A percentile compares a stretch with the other conserved stretches of the same genome.
phyloP scores from a whole-genome alignment of 345 rosid genomes.

The Nasturtium officinale region DNA sequence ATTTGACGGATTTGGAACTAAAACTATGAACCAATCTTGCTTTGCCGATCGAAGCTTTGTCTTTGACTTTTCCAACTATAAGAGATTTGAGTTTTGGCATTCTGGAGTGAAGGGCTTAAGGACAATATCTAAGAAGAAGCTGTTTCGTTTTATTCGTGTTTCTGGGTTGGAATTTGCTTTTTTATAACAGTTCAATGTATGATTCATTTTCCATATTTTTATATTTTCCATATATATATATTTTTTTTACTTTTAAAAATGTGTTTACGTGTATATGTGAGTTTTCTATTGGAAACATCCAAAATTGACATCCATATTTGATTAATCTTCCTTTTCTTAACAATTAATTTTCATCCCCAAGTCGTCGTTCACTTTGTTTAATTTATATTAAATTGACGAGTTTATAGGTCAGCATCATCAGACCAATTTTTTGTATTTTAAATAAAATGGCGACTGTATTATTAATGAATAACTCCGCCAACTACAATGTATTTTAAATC shows the following conservation, averaged over 20 bases:
- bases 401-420: conserved; percentile 23
- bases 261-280: background rate
- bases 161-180: background rate
- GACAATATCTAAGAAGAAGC: background rate
- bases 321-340: background rate
- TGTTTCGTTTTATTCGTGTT: background rate
- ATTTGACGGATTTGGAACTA: conserved; percentile 44
- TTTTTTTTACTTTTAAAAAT: background rate
- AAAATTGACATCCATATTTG: background rate
- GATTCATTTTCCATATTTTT: background rate
- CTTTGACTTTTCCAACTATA: conserved; percentile 65
- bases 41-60: conserved; percentile 74
- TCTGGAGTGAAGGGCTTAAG: background rate
- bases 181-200: conserved; percentile 19
- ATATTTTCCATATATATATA: background rate
- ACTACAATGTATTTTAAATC: too few species aligned
- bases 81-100: conserved; percentile 46
- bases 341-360: background rate
- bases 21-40: conserved; percentile 51
- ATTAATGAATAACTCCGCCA: background rate
- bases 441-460: background rate
- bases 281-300: background rate
- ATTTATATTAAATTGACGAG: conserved; percentile 3
- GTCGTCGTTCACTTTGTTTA: conserved; percentile 2
- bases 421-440: background rate